Evolutionary conservation across 345 rosid species (phyloP), one percentile per base, ranked within the genome.

Genomic region (Populus alba): DNA sequence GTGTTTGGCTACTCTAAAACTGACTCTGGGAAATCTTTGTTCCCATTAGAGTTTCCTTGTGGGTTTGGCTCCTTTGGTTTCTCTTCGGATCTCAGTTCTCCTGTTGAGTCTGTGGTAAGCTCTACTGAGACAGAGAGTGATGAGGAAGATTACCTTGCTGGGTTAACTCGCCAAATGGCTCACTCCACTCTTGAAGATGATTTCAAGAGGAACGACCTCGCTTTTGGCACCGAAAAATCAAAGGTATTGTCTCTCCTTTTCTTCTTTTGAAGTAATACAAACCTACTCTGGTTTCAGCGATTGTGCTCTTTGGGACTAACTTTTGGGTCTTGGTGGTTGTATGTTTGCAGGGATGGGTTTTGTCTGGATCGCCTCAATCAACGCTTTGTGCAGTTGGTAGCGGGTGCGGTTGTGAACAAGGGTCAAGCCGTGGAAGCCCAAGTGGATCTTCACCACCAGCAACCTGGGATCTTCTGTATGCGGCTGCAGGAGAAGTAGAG

Each of bases 321-420:
- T 45, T 55, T n/a, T 59, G 22, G 68, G 66, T n/a, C 7, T 37
- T 72, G 39, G 57, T 53, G 1, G 1, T 17, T 37, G 37, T 18
- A 3, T 7, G 41, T 43, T 57, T 72, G 12, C 75, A 91, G 94
- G 83, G 78, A 1, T 77, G 83, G 87, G 27, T 49, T 27, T 15
- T 81, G 23, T 83, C 87, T n/a, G 84, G 85, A 3, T 87, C 99
- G 2, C 98, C 93, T 0, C 89, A 91, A 83, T 91, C 92, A 53
- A 84, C 88, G 53, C 80, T 82, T 0, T 90, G 92, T 72, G 66
- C 78, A 6, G 73, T 75, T 22, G 89, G 83, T n/a, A 80, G 47
- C 72, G 79, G 88, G 0, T 89, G 89, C 37, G 79, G 82, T 16
- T 87, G 89, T 77, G 59, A 55, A 71, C 81, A 75, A 66, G 74